Base-by-base conservation (phyloP, 108 stramenopile genomes). In the Stephanodiscus triporus region DNA sequence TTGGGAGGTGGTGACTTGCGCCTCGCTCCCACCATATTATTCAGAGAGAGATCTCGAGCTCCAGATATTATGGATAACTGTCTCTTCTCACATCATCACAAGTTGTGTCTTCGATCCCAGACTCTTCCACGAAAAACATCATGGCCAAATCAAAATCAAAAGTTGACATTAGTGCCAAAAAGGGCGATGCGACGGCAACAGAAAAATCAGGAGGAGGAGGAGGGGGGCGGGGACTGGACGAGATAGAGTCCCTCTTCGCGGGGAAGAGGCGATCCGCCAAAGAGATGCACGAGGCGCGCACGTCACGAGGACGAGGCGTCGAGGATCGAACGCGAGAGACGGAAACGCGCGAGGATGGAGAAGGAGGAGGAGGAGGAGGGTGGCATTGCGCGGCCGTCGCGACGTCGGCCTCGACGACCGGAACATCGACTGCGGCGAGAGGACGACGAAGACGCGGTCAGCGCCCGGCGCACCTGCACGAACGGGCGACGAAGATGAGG, bases 171-270 rank as follows among this genome's bases (percentile, higher is more conserved):
- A n/a, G n/a, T n/a, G n/a, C n/a, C n/a, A n/a, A n/a, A n/a, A n/a
- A n/a, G n/a, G n/a, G n/a, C n/a, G n/a, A n/a, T n/a, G n/a, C n/a
- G n/a, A n/a, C n/a, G n/a, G n/a, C n/a, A n/a, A n/a, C n/a, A n/a
- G n/a, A n/a, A n/a, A n/a, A n/a, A 14, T 13, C 14, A 16, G 43
- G 43, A 17, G 43, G 43, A 14, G 43, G 43, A 14, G 43, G 14
- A 16, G 3, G 23, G 30, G 23, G 14, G 14, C 14, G 45, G 30
- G 91, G 86, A 17, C 63, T 85, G 36, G 89, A 87, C 36, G 89
- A 87, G 63, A 89, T 93, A 47, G 91, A 93, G 45, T 54, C 76
- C n/a, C 62, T 93, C 10, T 93, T 93, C 58, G 86, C 79, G 3
- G 51, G 73, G 24, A 89, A 92, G 78, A 89, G 87, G 68, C 68